These are phyloP conservation scores for Trichoderma gamsii DNA, from an alignment of 495 filamentous ascomycete species.

Conservation along the genomic window DNA sequence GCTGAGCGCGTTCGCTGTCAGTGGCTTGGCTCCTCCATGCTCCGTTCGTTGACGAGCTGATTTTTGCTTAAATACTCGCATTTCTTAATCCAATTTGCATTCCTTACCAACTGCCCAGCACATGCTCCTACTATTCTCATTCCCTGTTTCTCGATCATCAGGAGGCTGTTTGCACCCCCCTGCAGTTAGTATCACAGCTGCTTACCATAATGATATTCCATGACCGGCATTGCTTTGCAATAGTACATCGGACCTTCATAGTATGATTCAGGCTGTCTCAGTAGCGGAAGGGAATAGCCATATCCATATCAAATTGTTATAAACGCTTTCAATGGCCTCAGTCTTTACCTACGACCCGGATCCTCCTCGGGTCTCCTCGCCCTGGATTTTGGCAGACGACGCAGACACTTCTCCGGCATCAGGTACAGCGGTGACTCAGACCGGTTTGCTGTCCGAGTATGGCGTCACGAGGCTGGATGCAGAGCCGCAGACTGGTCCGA, in stretches of 20 bases:
- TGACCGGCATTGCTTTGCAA: background rate
- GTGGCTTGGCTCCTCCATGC: background rate
- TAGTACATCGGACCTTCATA: background rate
- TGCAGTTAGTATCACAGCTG: constrained; percentile 1
- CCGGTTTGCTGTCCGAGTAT: constrained; percentile 58
- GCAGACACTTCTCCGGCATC: constrained; percentile 23
- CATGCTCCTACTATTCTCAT: background rate
- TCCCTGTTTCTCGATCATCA: background rate
- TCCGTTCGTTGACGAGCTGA: background rate
- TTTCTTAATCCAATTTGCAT: background rate
- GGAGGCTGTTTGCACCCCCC: background rate
- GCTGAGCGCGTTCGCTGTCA: constrained; percentile 3
- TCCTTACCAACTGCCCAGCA: background rate
- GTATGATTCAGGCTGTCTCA: background rate
- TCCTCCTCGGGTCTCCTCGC: constrained; percentile 79
- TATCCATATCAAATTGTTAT: background rate
- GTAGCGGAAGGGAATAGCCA: background rate
- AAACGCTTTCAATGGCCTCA: constrained; percentile 64
- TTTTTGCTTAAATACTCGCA: background rate
- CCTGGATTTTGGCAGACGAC: constrained; percentile 62
- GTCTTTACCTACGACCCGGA: constrained; percentile 93
- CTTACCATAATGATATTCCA: background rate
- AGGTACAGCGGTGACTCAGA: constrained; percentile 20
- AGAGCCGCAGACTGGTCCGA: constrained; percentile 90
- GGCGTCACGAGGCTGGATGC: constrained; percentile 73